A percentile compares a stretch with the other conserved stretches of the same genome.
phyloP scores from a whole-genome alignment of 108 stramenopile genomes.

The Bacterosira constricta region DNA sequence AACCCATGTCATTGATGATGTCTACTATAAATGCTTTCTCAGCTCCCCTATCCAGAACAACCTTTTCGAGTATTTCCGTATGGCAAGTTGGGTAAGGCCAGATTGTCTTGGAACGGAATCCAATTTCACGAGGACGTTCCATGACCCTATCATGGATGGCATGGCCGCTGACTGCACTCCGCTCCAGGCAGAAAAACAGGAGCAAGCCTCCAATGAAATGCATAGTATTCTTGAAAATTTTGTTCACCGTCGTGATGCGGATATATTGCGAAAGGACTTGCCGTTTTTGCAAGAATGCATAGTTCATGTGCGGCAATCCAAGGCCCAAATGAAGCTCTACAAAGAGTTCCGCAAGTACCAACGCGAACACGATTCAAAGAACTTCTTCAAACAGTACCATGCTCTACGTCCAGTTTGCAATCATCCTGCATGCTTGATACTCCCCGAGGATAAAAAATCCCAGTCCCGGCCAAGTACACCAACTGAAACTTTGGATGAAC shows the following conservation, averaged over 20 bases:
- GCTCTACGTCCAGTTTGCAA: conserved; percentile 61
- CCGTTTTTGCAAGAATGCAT: conserved; percentile 66
- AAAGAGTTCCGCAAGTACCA: conserved; percentile 45
- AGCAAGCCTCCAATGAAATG: conserved; percentile 35
- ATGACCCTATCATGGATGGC: conserved; percentile 59
- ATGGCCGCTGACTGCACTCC: conserved; percentile 50
- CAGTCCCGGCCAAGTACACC: neutral
- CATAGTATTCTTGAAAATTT: conserved; percentile 46
- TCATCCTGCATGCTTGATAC: conserved; percentile 60
- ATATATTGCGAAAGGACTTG: conserved; percentile 55
- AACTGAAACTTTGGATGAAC: neutral
- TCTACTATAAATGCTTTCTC: neutral
- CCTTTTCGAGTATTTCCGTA: conserved; percentile 65
- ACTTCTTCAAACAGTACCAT: conserved; percentile 58
- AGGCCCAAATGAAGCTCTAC: conserved; percentile 61
- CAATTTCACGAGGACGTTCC: conserved; percentile 50
- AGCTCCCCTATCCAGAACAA: conserved; percentile 34
- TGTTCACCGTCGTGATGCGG: conserved; percentile 62
- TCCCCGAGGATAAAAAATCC: neutral
- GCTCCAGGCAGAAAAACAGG: conserved; percentile 32
- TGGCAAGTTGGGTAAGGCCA: conserved; percentile 65
- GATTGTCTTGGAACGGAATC: conserved; percentile 53
- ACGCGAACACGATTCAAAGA: conserved; percentile 25
- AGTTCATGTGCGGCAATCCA: conserved; percentile 68
- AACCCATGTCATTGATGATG: neutral